Evolutionary conservation across 1,139 yeast genomes (phyloP).

Genomic region (Zygoascus sp.): DNA sequence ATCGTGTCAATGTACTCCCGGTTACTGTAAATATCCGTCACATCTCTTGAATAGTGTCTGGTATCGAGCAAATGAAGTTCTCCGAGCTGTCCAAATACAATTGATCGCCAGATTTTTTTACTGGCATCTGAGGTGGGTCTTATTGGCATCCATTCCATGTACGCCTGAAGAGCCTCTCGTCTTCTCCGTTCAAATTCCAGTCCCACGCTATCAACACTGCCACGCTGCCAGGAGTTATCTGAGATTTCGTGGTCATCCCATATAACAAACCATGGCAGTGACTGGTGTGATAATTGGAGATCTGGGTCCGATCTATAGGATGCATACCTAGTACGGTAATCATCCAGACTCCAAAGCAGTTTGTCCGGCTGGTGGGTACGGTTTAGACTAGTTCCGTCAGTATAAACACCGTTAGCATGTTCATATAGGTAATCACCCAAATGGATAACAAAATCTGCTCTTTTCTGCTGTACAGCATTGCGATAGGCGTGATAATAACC

Average conservation of each 20-base stretch:
- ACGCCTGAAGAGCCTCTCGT: constrained; percentile 8
- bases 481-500: constrained; percentile 13
- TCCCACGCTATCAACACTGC: constrained; percentile 11
- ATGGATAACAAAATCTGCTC: constrained; percentile 12
- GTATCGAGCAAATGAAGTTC: constrained; percentile 8
- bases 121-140: constrained; percentile 3
- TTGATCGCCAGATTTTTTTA: constrained; percentile 11
- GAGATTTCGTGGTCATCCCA: constrained; percentile 15
- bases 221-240: constrained; percentile 12
- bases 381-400: constrained; percentile 8
- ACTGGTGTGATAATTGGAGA: constrained; percentile 11
- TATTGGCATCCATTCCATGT: constrained; percentile 14
- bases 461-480: constrained; percentile 2
- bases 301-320: constrained; percentile 9
- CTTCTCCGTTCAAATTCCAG: constrained; percentile 10
- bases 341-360: constrained; percentile 4
- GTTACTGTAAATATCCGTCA: constrained; percentile 12
- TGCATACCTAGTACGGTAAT: constrained; percentile 9
- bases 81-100: constrained; percentile 2
- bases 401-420: constrained; percentile 9
- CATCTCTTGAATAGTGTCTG: constrained; percentile 12
- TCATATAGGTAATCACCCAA: constrained; percentile 12
- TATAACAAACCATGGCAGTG: constrained; percentile 10
- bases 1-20: constrained; percentile 11
- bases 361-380: constrained; percentile 11